Evolutionary conservation across 129 eudicot genomes (phyloP), one percentile per base, ranked within the genome.

Genomic region (Helianthus tuberosus): DNA sequence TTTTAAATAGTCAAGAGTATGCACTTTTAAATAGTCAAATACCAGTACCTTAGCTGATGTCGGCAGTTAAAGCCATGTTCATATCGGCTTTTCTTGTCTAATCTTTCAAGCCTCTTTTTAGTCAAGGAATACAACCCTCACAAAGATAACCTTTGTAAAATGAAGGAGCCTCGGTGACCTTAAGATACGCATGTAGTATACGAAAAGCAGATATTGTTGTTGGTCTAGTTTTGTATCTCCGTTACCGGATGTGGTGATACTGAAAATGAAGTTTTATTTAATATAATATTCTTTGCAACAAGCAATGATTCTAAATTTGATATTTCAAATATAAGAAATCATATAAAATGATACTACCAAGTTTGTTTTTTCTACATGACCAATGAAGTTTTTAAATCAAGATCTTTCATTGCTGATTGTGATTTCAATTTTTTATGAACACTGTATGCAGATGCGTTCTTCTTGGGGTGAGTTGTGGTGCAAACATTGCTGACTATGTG

Each of bases 401-500:
- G 39, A 6, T 66, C 55, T 75, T 60, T 39, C 16, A 23, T 29
- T 23, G 23, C 77, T 73, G 36, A 73, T 50, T 46, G 50, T 20
- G 14, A 53, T 70, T 52, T 53, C 17, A 36, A 16, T 35, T 36
- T 32, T 32, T 70, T 36, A 53, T 70, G 17, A 39, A 51, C 74
- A 35, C 15, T 35, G 36, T 60, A 59, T 50, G 64, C 93, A 92
- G 98, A 81, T 93, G 96, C 47, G 98, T 93, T 59, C 95, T 89
- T 61, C 92, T 93, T 54, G 98, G 98, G 32, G 86, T 84, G 57
- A 93, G 98, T 73, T 93, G 96, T 76, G 98, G 98, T 60, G 96
- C 90, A 82, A 89, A 93, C 71, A 89, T 93, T 75, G 94, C 89
- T 63, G 98, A 93, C 64, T 89, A 85, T 43, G 96, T 93, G 71